phyloP scores from a whole-genome alignment of 1,139 yeast species.

The Yamadazyma songkhlaensis region DNA sequence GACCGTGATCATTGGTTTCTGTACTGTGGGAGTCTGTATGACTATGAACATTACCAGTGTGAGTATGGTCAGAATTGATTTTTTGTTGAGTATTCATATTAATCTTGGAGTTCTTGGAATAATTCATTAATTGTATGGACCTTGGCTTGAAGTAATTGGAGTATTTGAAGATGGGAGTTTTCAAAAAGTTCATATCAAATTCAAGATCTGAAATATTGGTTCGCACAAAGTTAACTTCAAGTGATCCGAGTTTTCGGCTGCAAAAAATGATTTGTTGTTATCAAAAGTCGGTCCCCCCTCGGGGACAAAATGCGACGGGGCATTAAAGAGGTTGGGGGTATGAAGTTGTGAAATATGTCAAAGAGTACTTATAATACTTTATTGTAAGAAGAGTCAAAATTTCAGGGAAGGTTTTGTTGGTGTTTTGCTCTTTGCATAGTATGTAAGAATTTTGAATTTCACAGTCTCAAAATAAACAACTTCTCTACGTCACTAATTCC shows the following conservation, averaged over 20 bases:
- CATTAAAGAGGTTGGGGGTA: too few species aligned
- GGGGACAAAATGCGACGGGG: too few species aligned
- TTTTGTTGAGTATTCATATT: constrained; percentile 1
- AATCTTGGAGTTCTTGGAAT: not conserved
- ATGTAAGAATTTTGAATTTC: too few species aligned
- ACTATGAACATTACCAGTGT: not conserved
- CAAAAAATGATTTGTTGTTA: constrained; percentile 1
- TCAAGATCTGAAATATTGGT: not conserved
- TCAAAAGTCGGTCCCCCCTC: not conserved
- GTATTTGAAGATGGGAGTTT: constrained; percentile 2
- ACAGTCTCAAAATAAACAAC: too few species aligned
- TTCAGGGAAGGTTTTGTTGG: too few species aligned
- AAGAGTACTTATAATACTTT: too few species aligned
- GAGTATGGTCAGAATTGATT: too few species aligned
- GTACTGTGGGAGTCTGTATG: too few species aligned
- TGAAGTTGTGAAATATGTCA: too few species aligned
- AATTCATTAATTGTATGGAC: not conserved
- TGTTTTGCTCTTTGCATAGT: too few species aligned
- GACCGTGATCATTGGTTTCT: not conserved
- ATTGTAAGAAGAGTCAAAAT: too few species aligned
- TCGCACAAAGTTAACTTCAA: not conserved
- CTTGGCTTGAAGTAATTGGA: not conserved
- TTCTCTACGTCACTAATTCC: too few species aligned
- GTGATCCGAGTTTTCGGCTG: constrained; percentile 4
- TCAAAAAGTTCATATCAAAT: constrained; percentile 2